Percentiles rank a stretch among this genome's conserved stretches.
Conservation (phyloP, 225 moss, liverwort and hornwort species). For the Rhytidiadelphus loreus region DNA sequence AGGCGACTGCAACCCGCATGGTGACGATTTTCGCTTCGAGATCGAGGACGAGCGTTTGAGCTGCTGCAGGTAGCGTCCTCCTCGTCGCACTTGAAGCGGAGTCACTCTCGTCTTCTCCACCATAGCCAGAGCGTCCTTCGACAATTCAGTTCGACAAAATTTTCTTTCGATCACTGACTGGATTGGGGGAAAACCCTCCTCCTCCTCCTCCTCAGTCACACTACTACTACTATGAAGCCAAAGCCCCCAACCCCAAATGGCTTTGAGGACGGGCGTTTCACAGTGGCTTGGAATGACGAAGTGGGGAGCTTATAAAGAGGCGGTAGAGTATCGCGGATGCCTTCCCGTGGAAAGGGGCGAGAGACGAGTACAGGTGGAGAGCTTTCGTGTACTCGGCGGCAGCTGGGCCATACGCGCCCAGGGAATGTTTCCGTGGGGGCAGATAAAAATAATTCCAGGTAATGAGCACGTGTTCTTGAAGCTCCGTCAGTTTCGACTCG, state of each 20-base stretch:
- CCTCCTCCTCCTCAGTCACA: too few species aligned
- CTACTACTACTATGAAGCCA: background rate
- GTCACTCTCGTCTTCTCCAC: conserved; percentile 8
- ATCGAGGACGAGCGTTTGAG: background rate
- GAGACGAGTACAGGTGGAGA: background rate
- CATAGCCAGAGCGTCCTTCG: background rate
- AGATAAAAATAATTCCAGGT: background rate
- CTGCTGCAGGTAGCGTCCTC: background rate
- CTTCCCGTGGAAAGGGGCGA: too few species aligned
- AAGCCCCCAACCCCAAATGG: background rate
- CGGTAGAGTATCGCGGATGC: background rate
- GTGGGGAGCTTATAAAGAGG: background rate
- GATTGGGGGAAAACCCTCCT: too few species aligned
- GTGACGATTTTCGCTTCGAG: background rate
- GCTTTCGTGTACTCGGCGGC: background rate
- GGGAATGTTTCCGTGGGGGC: background rate
- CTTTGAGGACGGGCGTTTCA: background rate
- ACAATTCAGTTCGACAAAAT: background rate
- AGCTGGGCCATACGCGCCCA: background rate
- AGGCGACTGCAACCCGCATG: background rate
- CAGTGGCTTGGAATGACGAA: background rate
- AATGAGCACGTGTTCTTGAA: background rate
- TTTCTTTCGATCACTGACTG: background rate
- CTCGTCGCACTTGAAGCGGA: background rate
- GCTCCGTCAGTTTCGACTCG: background rate